These are phyloP conservation scores for Cordyceps cicadae DNA, from an alignment of 2,329 filamentous ascomycete species.

Conservation along the genomic window DNA sequence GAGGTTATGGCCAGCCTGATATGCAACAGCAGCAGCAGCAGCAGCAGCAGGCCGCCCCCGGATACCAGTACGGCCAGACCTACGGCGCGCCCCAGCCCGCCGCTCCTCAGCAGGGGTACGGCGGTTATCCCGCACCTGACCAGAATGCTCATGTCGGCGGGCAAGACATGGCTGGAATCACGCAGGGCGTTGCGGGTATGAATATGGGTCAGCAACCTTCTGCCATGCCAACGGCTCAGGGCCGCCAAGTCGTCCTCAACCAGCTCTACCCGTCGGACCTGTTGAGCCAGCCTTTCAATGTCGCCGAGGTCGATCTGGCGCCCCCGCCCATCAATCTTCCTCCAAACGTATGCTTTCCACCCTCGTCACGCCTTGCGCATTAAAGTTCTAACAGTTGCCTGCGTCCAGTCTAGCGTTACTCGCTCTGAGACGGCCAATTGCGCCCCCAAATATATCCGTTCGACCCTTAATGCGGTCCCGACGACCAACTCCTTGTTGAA, in stretches of 20 bases:
- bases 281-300: conserved; percentile 86
- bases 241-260: conserved; percentile 56
- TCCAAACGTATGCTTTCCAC: conserved; percentile 63
- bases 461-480: conserved; percentile 87
- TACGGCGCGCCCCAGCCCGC: conserved; percentile 37
- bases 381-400: conserved; percentile 29
- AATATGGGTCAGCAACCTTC: conserved; percentile 54
- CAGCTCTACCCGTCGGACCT: conserved; percentile 89
- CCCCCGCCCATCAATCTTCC: conserved; percentile 88
- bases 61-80: conserved; percentile 34
- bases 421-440: conserved; percentile 88
- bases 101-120: conserved; percentile 35
- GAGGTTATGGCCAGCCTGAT: conserved; percentile 50
- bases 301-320: conserved; percentile 81
- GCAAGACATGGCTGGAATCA: conserved; percentile 56
- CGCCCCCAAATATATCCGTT: conserved; percentile 86
- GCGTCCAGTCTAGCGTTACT: conserved; percentile 69
- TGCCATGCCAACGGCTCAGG: conserved; percentile 38
- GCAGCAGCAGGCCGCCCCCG: conserved; percentile 19
- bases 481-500: conserved; percentile 89
- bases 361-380: neutral
- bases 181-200: conserved; percentile 79
- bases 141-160: conserved; percentile 40
- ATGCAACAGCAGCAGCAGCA: conserved; percentile 33
- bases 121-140: conserved; percentile 60